Base-by-base conservation (phyloP, 1,284 basidiomycete genomes). In the Dichomitus squalens region DNA sequence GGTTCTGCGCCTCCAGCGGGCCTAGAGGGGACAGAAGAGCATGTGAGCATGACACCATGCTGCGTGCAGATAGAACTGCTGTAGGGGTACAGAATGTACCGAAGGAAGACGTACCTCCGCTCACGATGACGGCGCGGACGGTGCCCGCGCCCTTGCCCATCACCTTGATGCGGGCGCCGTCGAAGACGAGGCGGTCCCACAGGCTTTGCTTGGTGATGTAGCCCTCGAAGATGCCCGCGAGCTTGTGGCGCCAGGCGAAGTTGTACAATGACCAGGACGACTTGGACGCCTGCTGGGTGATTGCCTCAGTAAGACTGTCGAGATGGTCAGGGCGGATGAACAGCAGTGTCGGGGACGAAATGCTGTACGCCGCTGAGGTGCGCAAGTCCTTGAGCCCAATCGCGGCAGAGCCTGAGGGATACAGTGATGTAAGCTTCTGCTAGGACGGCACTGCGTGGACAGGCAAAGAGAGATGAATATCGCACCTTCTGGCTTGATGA, bases 171-270 rank as follows among this genome's bases (percentile, higher is more conserved):
- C 91, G 80, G 4, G 90, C 89, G 21, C 72, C 72, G 59, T 87
- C 85, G 66, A 91, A 88, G 25, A 91, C 81, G 14, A 87, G 73
- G 41, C 88, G 80, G 67, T 93, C 90, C 90, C 90, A 93, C 16
- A 92, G 72, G 59, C 87, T 87, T 53, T 90, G 86, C 66, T 85
- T 88, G 14, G 83, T 88, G 38, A 90, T 64, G 64, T 84, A 90
- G 8, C 91, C 90, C 62, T 90, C 86, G 1, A 74, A 68, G 7
- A 92, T 70, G 9, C 79, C 82, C 0, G 85, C 79, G 21, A 85
- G 61, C 68, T 93, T 93, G 72, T 93, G 91, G 29, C 88, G 79
- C 82, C 85, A 86, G 2, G 84, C 89, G 41, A 92, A 68, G 6
- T 80, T 71, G 66, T 79, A 84, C 29, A 85, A 65, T 7, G 87